Conservation (phyloP, 2,329 filamentous ascomycete species). For the Penicillium expansum region DNA sequence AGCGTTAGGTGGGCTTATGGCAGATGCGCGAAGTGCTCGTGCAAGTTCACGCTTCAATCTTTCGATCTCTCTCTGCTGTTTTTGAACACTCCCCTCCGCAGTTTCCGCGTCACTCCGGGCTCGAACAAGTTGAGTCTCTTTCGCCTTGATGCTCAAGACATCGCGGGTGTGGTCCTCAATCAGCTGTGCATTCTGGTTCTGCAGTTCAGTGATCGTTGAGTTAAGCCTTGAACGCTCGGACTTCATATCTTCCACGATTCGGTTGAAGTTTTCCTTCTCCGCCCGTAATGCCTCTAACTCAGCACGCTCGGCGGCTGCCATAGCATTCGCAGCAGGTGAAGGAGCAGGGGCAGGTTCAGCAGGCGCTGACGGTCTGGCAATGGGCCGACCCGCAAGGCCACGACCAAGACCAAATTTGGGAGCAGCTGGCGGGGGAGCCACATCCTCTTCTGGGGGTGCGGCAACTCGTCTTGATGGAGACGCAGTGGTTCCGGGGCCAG, state of each 20-base stretch:
- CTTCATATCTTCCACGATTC: constrained; percentile 74
- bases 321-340: constrained; percentile 59
- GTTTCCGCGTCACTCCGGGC: constrained; percentile 86
- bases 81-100: constrained; percentile 80
- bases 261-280: constrained; percentile 74
- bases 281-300: constrained; percentile 74
- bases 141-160: constrained; percentile 93
- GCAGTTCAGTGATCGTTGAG: constrained; percentile 88
- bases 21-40: constrained; percentile 45
- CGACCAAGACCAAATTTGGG: constrained; percentile 64
- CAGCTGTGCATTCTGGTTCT: constrained; percentile 92
- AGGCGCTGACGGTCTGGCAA: constrained; percentile 64
- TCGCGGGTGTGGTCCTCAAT: constrained; percentile 97
- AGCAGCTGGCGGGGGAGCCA: constrained; percentile 41
- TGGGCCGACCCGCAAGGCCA: constrained; percentile 79
- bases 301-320: constrained; percentile 70
- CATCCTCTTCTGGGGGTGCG: constrained; percentile 47
- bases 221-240: constrained; percentile 77
- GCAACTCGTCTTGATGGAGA: constrained; percentile 45
- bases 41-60: constrained; percentile 81
- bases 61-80: constrained; percentile 83
- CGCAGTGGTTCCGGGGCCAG: constrained; percentile 39
- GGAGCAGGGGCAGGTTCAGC: constrained; percentile 50
- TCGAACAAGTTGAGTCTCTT: constrained; percentile 93
- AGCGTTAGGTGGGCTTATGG: constrained; percentile 38